Conservation (phyloP, 495 filamentous ascomycete genomes). For the Neurospora sp. region DNA sequence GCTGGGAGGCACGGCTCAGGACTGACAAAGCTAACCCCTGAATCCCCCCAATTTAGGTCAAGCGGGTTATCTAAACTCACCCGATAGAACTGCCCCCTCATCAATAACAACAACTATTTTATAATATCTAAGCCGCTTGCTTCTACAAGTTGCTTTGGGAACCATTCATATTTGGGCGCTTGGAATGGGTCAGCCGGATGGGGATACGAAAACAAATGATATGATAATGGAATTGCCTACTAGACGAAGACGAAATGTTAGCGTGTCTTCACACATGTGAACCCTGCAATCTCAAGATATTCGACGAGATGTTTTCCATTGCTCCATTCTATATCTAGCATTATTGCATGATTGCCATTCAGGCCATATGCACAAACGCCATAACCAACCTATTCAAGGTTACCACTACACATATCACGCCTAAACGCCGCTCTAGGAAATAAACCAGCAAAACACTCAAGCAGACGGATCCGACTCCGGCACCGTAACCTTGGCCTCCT, state of each 20-base stretch:
- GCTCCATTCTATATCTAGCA: too few relatives aligned
- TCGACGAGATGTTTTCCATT: too few relatives aligned
- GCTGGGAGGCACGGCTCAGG: not conserved
- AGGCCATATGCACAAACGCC: not conserved
- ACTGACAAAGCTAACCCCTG: not conserved
- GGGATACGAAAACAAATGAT: not conserved
- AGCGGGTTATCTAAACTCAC: conserved; percentile 23
- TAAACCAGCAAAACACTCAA: conserved; percentile 6
- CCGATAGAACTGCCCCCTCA: not conserved
- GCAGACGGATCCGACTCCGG: conserved; percentile 30
- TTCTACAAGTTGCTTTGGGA: not conserved
- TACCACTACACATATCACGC: not conserved
- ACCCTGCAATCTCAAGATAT: not conserved
- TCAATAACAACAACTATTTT: not conserved
- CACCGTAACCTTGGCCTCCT: conserved; percentile 18
- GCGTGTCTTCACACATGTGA: not conserved
- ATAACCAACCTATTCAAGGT: not conserved
- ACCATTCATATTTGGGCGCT: conserved; percentile 7
- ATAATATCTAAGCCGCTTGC: not conserved
- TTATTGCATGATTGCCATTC: not conserved
- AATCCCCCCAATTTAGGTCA: conserved; percentile 13
- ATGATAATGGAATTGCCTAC: conserved; percentile 9
- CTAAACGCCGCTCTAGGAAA: conserved; percentile 2
- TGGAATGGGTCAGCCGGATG: conserved; percentile 1
- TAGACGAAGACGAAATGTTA: not conserved